phyloP scores from a whole-genome alignment of 257 asterid genomes.

The Gentiana straminea region DNA sequence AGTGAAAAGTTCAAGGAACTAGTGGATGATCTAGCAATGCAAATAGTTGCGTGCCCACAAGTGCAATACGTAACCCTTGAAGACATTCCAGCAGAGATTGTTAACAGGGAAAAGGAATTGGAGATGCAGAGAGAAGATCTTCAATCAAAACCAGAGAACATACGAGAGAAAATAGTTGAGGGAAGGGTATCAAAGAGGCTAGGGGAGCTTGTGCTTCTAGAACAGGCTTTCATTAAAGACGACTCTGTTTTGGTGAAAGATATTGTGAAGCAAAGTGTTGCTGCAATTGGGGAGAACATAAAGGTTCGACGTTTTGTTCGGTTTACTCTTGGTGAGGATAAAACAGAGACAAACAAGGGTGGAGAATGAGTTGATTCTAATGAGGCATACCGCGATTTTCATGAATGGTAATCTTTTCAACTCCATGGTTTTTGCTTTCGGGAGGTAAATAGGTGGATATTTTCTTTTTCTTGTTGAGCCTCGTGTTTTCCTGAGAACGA shows the following conservation, averaged over 20 bases:
- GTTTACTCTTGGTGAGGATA: slow-evolving; percentile 67
- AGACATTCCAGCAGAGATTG: slow-evolving; percentile 55
- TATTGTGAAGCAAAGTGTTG: slow-evolving; percentile 88
- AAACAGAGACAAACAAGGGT: slow-evolving; percentile 12
- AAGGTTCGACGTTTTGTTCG: slow-evolving; percentile 74
- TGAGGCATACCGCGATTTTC: no score
- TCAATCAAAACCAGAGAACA: slow-evolving; percentile 75
- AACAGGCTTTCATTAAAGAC: slow-evolving; percentile 68
- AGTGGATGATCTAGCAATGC: slow-evolving; percentile 91
- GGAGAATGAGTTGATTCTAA: slow-evolving; percentile 17
- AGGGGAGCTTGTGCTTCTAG: slow-evolving; percentile 73
- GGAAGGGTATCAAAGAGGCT: slow-evolving; percentile 92
- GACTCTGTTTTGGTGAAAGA: slow-evolving; percentile 74
- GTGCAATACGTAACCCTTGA: slow-evolving; percentile 67
- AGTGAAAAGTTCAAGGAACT: slow-evolving; percentile 60
- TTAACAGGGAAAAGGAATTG: slow-evolving; percentile 55
- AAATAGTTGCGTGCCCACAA: slow-evolving; percentile 82
- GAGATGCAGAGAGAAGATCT: slow-evolving; percentile 97
- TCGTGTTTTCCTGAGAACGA: no score
- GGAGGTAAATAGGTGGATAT: no score
- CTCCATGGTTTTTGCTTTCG: no score
- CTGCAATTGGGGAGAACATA: slow-evolving; percentile 83
- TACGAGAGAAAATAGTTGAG: slow-evolving; percentile 76
- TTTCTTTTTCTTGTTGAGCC: no score
- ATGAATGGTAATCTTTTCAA: no score